Conservation (phyloP, 139 green algal species). For the Chlorella sp. region DNA sequence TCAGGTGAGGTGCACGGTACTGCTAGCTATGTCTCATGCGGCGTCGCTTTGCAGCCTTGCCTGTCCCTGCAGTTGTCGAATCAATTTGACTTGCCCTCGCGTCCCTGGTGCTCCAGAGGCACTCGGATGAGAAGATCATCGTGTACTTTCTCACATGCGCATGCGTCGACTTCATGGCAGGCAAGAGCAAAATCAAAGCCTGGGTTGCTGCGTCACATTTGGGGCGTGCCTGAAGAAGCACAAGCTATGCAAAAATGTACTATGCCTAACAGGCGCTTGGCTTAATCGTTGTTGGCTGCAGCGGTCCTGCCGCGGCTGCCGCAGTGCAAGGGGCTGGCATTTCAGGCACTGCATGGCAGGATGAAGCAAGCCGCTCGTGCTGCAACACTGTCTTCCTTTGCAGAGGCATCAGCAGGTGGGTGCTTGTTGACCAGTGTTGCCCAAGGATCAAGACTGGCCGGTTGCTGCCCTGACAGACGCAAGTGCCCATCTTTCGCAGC, state of each 20-base stretch:
- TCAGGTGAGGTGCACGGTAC: conserved; percentile 5
- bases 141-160: conserved; percentile 97
- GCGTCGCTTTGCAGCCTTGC: not conserved
- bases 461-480: too few relatives aligned
- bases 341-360: conserved; percentile 80
- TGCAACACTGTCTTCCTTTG: conserved; percentile 73
- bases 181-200: not conserved
- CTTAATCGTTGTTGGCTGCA: not conserved
- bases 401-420: conserved; percentile 47
- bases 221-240: too few relatives aligned
- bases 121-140: conserved; percentile 84
- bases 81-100: not conserved
- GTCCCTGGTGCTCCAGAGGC: conserved; percentile 46
- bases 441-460: not conserved
- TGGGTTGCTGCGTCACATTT: too few relatives aligned
- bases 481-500: too few relatives aligned
- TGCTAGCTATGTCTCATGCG: not conserved
- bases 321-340: not conserved
- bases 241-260: not conserved
- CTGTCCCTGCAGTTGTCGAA: not conserved
- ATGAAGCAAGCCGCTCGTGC: conserved; percentile 92
- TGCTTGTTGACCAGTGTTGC: not conserved
- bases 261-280: not conserved
- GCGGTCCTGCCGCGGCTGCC: conserved; percentile 41
- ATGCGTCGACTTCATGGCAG: conserved; percentile 77